Conservation (phyloP, 2,329 filamentous ascomycete genomes). For the Byssothecium circinans region DNA sequence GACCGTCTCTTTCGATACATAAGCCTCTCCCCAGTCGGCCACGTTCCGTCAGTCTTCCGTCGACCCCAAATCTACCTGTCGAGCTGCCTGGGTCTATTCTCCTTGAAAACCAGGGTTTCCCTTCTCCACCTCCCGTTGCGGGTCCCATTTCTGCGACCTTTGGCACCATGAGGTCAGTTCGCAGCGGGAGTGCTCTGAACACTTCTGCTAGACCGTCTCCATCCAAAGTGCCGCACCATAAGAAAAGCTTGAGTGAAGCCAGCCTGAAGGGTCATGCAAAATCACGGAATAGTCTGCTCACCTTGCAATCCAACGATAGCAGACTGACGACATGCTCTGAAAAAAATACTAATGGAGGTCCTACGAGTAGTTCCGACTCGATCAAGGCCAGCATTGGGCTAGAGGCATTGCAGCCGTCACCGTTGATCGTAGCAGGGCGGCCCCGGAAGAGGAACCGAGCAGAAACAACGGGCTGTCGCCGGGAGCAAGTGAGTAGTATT, state of each 20-base stretch:
- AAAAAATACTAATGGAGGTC: constrained; percentile 17
- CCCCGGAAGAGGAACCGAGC: constrained; percentile 12
- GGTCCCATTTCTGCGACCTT: constrained; percentile 13
- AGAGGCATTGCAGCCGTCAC: constrained; percentile 25
- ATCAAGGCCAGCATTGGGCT: constrained; percentile 20
- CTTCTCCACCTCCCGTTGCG: constrained; percentile 20
- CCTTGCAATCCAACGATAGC: constrained; percentile 26
- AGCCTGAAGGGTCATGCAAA: constrained; percentile 16
- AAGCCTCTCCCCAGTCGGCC: constrained; percentile 43
- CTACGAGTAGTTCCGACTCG: constrained; percentile 19
- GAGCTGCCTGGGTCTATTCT: constrained; percentile 34
- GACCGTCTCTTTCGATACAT: constrained; percentile 31
- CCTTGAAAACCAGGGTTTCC: constrained; percentile 39
- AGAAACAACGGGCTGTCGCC: constrained; percentile 14
- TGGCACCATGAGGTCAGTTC: constrained; percentile 30
- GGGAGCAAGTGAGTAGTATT: constrained; percentile 35
- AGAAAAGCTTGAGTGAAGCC: constrained; percentile 25
- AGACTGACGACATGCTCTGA: constrained; percentile 25
- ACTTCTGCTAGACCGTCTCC: constrained; percentile 17
- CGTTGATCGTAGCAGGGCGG: constrained; percentile 25
- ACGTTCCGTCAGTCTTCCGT: constrained; percentile 45
- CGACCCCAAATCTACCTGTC: constrained; percentile 39
- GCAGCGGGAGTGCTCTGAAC: constrained; percentile 25
- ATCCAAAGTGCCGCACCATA: constrained; percentile 27
- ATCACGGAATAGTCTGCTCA: constrained; percentile 10